Evolutionary conservation across 2,329 filamentous ascomycete species (phyloP).

Genomic region (Sporothrix brunneoviolacea): DNA sequence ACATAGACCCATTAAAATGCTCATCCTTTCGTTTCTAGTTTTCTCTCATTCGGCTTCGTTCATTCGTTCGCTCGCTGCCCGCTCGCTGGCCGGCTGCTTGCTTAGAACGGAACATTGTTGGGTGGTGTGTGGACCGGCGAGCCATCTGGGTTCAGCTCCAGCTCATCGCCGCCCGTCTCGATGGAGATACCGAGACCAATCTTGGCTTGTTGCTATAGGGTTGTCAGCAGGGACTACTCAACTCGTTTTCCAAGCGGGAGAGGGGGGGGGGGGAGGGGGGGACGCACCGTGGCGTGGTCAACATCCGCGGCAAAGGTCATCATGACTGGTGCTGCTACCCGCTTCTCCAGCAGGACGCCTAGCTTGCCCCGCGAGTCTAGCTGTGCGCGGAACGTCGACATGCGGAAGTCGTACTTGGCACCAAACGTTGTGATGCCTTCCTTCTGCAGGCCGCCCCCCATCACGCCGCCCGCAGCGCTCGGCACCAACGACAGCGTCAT

Average conservation of each 20-base stretch:
- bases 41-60: neutral
- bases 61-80: neutral
- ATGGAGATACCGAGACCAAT: conserved; percentile 90
- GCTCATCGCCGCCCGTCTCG: conserved; percentile 75
- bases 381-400: conserved; percentile 91
- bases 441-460: conserved; percentile 74
- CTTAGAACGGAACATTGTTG: conserved; percentile 59
- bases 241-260: too few relatives aligned
- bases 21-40: neutral
- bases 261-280: neutral
- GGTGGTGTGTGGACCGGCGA: conserved; percentile 45
- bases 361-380: conserved; percentile 93
- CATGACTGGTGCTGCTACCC: conserved; percentile 83
- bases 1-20: neutral
- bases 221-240: conserved; percentile 24
- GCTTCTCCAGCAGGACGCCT: conserved; percentile 88
- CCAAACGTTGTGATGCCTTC: conserved; percentile 88
- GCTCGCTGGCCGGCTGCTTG: neutral
- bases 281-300: conserved; percentile 85
- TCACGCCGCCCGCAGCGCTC: conserved; percentile 44
- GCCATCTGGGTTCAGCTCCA: conserved; percentile 75
- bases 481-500: conserved; percentile 79
- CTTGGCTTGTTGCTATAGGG: conserved; percentile 78
- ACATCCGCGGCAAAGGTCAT: conserved; percentile 96
- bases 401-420: conserved; percentile 96